Percentiles rank a stretch among this genome's conserved stretches.
These are phyloP conservation scores for Gracilariopsis chorda DNA, from an alignment of 23 red algal genomes.

Conservation along the genomic window DNA sequence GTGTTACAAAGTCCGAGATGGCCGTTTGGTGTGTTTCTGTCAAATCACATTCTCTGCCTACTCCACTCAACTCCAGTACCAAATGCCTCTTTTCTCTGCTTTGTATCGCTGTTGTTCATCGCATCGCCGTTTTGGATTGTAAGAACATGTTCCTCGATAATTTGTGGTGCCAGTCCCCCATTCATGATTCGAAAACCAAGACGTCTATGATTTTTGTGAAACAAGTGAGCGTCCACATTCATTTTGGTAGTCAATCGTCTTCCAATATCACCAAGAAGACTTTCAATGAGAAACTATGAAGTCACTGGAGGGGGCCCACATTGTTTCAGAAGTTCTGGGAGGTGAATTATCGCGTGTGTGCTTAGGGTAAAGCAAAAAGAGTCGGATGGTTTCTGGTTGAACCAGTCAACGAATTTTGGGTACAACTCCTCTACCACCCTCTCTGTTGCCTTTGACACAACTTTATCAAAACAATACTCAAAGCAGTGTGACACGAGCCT, in stretches of 20 bases:
- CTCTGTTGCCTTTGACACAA: neutral
- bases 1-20: too few relatives aligned
- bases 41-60: too few relatives aligned
- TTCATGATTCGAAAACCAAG: neutral
- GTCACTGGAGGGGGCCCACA: neutral
- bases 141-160: too few relatives aligned
- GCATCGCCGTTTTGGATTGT: too few relatives aligned
- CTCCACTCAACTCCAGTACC: too few relatives aligned
- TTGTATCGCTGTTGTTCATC: too few relatives aligned
- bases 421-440: neutral
- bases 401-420: neutral
- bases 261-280: neutral
- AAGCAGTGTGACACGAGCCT: neutral
- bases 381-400: neutral
- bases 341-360: conserved; percentile 3
- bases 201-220: neutral
- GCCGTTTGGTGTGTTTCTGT: too few relatives aligned
- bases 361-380: conserved; percentile 3
- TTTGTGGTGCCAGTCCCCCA: neutral
- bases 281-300: neutral
- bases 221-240: neutral
- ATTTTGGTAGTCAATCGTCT: neutral
- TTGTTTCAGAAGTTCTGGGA: neutral
- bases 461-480: neutral
- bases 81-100: too few relatives aligned